Percentiles rank a stretch among this genome's conserved stretches.
Conservation (phyloP, 352 stramenopile species). For the Phytophthora litchii region DNA sequence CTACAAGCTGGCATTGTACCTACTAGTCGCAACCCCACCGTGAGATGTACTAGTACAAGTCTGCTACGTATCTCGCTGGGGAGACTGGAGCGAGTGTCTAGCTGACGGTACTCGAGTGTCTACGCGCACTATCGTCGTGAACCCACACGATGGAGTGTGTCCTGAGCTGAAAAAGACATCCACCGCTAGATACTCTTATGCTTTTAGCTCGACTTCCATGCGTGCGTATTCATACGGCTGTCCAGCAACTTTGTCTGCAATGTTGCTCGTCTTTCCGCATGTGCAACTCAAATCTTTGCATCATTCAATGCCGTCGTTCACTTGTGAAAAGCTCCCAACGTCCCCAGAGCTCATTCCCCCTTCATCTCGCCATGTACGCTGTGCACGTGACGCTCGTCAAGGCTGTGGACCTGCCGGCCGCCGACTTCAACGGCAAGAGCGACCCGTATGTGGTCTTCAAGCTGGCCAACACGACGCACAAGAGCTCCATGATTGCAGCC, state of each 20-base stretch:
- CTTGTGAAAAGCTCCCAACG: constrained; percentile 30
- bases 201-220: too few relatives aligned
- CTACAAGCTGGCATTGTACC: too few relatives aligned
- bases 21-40: too few relatives aligned
- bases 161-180: constrained; percentile 34
- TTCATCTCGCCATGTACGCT: constrained; percentile 40
- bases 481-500: constrained; percentile 63
- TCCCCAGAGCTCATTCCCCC: constrained; percentile 1
- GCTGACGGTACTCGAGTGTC: constrained; percentile 33
- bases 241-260: neutral
- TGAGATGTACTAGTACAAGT: too few relatives aligned
- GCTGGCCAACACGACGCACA: constrained; percentile 64
- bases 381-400: constrained; percentile 78
- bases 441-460: constrained; percentile 86
- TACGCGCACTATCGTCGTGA: constrained; percentile 42
- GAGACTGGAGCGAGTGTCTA: constrained; percentile 31
- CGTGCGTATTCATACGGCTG: too few relatives aligned
- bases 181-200: too few relatives aligned
- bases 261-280: constrained; percentile 16
- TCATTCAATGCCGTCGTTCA: constrained; percentile 20
- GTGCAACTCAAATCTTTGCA: constrained; percentile 7
- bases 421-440: constrained; percentile 87
- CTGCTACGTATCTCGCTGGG: constrained; percentile 45
- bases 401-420: constrained; percentile 65
- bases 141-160: constrained; percentile 49